These are phyloP conservation scores for Trichoderma reesei DNA, from an alignment of 495 filamentous ascomycete species.

Conservation along the genomic window DNA sequence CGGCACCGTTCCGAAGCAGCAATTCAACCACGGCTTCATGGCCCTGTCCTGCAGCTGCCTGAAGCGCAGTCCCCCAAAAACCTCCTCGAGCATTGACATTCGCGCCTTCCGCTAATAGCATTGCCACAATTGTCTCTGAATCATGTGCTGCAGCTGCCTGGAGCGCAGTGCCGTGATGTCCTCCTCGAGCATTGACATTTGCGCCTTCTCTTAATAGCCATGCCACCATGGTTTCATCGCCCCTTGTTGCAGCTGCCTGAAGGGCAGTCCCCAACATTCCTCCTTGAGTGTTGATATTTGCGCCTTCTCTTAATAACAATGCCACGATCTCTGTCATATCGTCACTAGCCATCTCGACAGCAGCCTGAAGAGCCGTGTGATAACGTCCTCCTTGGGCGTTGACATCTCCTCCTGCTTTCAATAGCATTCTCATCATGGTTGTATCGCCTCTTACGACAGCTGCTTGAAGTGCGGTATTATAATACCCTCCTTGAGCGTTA, in stretches of 20 bases:
- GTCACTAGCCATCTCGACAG: constrained; percentile 8
- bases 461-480: constrained; percentile 18
- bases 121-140: constrained; percentile 13
- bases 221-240: constrained; percentile 12
- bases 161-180: not conserved
- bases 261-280: constrained; percentile 11
- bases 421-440: constrained; percentile 17
- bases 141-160: constrained; percentile 10
- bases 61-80: constrained; percentile 18
- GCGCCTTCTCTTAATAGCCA: constrained; percentile 16
- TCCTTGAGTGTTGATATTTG: constrained; percentile 8
- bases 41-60: constrained; percentile 16
- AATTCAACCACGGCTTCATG: constrained; percentile 13
- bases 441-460: constrained; percentile 13
- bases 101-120: constrained; percentile 15
- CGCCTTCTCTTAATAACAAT: constrained; percentile 15
- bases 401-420: constrained; percentile 17
- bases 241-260: not conserved
- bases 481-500: constrained; percentile 11
- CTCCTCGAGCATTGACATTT: constrained; percentile 15
- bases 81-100: constrained; percentile 21
- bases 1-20: constrained; percentile 16
- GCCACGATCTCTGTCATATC: constrained; percentile 9
- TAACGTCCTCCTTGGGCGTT: constrained; percentile 17
- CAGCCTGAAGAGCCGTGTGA: constrained; percentile 21